These are phyloP conservation scores for Nicotiana tabacum DNA, from an alignment of 257 asterid species.

Conservation along the genomic window DNA sequence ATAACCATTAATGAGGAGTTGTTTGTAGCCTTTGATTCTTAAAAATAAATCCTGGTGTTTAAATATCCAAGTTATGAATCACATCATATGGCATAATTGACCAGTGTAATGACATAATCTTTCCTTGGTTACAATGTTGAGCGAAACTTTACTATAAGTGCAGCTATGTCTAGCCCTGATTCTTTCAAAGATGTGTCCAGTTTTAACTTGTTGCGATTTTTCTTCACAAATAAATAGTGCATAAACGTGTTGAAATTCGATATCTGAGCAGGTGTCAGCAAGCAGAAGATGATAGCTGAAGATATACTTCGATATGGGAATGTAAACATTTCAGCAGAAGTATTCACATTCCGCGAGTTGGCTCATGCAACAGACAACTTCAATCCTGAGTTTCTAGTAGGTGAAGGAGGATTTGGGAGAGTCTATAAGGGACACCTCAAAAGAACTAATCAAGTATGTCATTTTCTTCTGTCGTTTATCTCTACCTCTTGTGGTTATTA, in stretches of 20 bases:
- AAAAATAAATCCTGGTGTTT: no score
- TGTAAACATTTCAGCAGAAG: slow-evolving; percentile 50
- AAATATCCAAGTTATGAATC: no score
- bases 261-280: slow-evolving; percentile 33
- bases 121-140: not conserved
- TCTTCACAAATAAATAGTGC: not conserved
- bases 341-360: slow-evolving; percentile 72
- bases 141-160: not conserved
- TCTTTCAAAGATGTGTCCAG: not conserved
- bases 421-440: slow-evolving; percentile 76
- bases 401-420: slow-evolving; percentile 90
- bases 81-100: no score
- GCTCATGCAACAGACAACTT: slow-evolving; percentile 79
- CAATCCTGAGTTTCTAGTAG: slow-evolving; percentile 63
- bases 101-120: no score
- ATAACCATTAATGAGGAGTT: not conserved
- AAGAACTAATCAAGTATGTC: slow-evolving; percentile 54
- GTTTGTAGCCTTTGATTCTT: not conserved
- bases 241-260: not conserved
- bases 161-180: not conserved
- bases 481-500: not conserved
- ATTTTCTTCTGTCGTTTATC: not conserved
- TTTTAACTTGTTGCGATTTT: not conserved
- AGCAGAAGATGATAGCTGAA: slow-evolving; percentile 47
- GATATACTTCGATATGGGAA: slow-evolving; percentile 40